Base-by-base conservation (phyloP, 257 asterid genomes). In the Perilla frutescens region DNA sequence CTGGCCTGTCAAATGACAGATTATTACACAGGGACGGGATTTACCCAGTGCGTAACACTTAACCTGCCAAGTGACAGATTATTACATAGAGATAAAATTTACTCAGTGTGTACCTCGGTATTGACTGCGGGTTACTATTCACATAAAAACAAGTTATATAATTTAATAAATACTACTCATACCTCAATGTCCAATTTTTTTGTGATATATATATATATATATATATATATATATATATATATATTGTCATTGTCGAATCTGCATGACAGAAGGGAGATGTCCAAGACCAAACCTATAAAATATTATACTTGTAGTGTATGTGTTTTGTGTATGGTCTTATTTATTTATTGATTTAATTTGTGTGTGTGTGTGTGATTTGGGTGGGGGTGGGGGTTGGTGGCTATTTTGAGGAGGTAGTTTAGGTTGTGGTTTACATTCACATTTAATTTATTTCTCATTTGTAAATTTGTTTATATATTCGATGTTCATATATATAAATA, bases 351-450 rank as follows among this genome's bases (percentile, higher is more conserved):
- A 34, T 14, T 32, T 15, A 32, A 32, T 36, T 8, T 49, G 61
- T 37, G 20, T 71, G 8, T n/a, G 73, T 39, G 43, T 50, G 64
- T 10, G 55, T 36, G 15, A 9, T 58, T 8, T 5, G 47, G 32
- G n/a, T 20, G 10, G 4, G 1, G 40, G 11, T 65, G 60, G 26
- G 26, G 26, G 63, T 75, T 57, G 79, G 68, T 76, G 69, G 70
- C 57, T 75, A 67, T 15, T 59, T 37, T 40, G 74, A 59, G 70
- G 74, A 59, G 65, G 70, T 68, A 51, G 75, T 49, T 68, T 50
- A 7, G 3, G 37, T 34, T 34, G 37, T 26, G 44, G 32, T 39
- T 45, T 29, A 11, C 39, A 32, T 47, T 47, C 47, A 66, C 37
- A 13, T 12, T 4, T 61, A 59, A 37, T 59, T 48, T 72, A 45